Evolutionary conservation across 2,329 filamentous ascomycete genomes (phyloP), one percentile per base, ranked within the genome.

Genomic region (Epichloe sp.): DNA sequence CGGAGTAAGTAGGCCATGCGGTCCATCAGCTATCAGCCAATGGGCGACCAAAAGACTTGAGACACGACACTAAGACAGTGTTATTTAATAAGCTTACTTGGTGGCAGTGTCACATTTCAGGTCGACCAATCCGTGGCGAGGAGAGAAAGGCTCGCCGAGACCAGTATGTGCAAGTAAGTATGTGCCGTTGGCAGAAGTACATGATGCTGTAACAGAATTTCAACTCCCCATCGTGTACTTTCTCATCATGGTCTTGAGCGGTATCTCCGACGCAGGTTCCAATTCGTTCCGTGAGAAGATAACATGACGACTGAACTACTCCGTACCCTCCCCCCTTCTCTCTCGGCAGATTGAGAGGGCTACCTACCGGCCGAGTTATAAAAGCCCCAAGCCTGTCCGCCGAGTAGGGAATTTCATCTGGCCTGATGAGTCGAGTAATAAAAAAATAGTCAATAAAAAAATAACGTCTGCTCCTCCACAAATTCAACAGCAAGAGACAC

Each of bases 81-180:
- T 36, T 42, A 19, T 48, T 48, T 47, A 23, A 48, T 50, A 53
- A 49, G 51, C 48, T 53, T 50, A 44, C 44, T 50, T 53, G 34
- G n/a, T 50, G 44, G 51, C 37, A 14, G 8, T 31, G 51, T 45
- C 34, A 44, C 51, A 46, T 43, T 19, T 15, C 17, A 19, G 17
- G 10, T 40, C 11, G 11, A 6, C 48, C 23, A 23, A 23, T 35
- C n/a, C 47, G 7, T 26, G 3, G 10, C 17, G 15, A 17, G 15
- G 23, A 35, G 41, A 44, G 15, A 36, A 36, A 44, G 36, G 36
- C 10, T 23, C 26, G 21, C 44, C 21, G 26, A 44, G 26, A 47
- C 31, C 37, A 34, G 5, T 23, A 26, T 31, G 43, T 14, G 11
- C 15, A 26, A n/a, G 17, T 4, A 7, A 3, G n/a, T 15, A 40